Conservation (phyloP, 75 land plant genomes). For the Larix kaempferi region DNA sequence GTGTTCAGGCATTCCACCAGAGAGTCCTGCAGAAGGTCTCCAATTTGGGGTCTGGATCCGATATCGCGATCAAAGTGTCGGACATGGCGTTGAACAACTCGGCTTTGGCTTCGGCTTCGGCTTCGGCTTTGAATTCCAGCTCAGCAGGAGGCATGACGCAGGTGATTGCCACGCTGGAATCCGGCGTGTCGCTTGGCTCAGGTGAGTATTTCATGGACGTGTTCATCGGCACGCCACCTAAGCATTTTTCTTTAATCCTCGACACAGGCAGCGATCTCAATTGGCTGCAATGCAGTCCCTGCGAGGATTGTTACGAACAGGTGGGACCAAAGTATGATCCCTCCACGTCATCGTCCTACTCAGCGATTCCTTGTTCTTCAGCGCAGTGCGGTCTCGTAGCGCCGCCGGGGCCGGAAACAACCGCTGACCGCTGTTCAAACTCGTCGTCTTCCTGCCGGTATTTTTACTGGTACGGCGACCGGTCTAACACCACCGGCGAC, state of each 20-base stretch:
- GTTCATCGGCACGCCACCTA: constrained; percentile 82
- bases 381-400: constrained; percentile 50
- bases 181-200: constrained; percentile 76
- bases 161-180: constrained; percentile 58
- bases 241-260: constrained; percentile 68
- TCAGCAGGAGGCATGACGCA: neutral
- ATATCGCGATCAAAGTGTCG: neutral
- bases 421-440: constrained; percentile 16
- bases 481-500: constrained; percentile 92
- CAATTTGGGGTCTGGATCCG: neutral
- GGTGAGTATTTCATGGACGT: constrained; percentile 97
- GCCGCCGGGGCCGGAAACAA: constrained; percentile 25
- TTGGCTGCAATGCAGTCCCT: constrained; percentile 92
- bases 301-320: constrained; percentile 78
- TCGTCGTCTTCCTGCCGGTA: constrained; percentile 47
- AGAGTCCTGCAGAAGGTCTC: constrained; percentile 10
- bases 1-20: constrained; percentile 40
- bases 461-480: constrained; percentile 92
- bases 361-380: constrained; percentile 40
- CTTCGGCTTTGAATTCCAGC: neutral
- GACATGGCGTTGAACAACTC: constrained; percentile 7
- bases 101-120: too few species aligned
- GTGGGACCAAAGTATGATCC: constrained; percentile 61
- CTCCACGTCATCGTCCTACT: constrained; percentile 40
- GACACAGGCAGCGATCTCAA: constrained; percentile 97